Base-by-base conservation (phyloP, 495 filamentous ascomycete species). In the Penicillium steckii region DNA sequence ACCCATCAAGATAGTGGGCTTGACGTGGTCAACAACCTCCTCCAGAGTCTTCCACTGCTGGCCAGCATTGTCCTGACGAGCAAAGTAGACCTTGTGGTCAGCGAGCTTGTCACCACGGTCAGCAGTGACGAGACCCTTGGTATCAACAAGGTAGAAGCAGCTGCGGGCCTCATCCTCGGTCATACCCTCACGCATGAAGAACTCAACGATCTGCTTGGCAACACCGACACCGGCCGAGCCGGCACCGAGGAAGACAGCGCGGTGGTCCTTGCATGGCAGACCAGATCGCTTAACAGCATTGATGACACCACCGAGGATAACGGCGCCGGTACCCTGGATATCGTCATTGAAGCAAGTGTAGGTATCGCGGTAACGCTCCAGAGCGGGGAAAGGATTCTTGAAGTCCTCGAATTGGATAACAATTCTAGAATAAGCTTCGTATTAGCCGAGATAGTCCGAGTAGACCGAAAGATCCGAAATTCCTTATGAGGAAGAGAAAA, bases 341-440 rank as follows among this genome's bases (percentile, higher is more conserved):
- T 98, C 94, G 64, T 98, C 94, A 64, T 98, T 98, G 82, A 98
- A 98, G 76, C 88, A 93, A 66, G 91, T 95, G 75, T 95, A 91
- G 45, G 77, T 82, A 59, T 88, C 81, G 41, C 86, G 86, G 68
- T 97, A 97, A 38, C 91, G 82, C 68, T 95, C 86, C 33, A 98
- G 80, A 43, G 93, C 90, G 49, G 90, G 88, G 83, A 98, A 98
- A 12, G 94, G 94, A 58, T 92, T 96, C 80, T 98, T 96, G 75
- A 96, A 97, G 57, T 98, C 94, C 73, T 98, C 94, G 57, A 96
- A 98, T 70, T 98, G 94, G 54, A 98, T 89, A 47, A 98, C 85
- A 76, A 98, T 95, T 51, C 90, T 84, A 64, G 7, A 53, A 8
- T 37, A 51, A 55, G 27, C 46, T 46, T 48, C 44, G 57, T 13